phyloP scores from a whole-genome alignment of 306 rosid species.

The Vigna trinervia region DNA sequence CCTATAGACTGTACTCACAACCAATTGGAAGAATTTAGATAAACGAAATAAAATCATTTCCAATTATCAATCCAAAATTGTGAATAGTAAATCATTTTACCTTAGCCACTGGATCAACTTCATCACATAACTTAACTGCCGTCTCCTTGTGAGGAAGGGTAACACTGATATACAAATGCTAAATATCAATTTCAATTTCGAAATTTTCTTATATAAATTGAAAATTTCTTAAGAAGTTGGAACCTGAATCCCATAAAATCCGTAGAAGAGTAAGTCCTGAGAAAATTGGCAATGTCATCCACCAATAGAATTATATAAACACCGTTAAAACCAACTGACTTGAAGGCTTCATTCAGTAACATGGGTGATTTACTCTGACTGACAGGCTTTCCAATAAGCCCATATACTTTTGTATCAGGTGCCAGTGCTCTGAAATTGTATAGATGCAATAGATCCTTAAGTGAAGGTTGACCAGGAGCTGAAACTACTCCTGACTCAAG shows the following conservation, averaged over 20 bases:
- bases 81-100: conserved; percentile 49
- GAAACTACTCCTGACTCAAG: conserved; percentile 82
- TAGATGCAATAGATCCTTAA: conserved; percentile 69
- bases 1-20: conserved; percentile 78
- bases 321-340: conserved; percentile 73
- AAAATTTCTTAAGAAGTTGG: conserved; percentile 36
- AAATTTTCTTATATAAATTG: conserved; percentile 21
- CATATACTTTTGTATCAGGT: conserved; percentile 81
- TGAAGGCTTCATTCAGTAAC: conserved; percentile 76
- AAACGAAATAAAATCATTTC: conserved; percentile 30
- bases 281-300: conserved; percentile 77
- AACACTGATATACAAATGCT: conserved; percentile 59
- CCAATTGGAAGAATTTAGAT: conserved; percentile 37
- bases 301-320: conserved; percentile 83
- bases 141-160: conserved; percentile 91
- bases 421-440: conserved; percentile 77
- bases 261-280: conserved; percentile 72
- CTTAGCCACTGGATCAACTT: conserved; percentile 93
- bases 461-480: conserved; percentile 96
- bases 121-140: conserved; percentile 80
- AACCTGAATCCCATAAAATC: conserved; percentile 97
- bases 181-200: conserved; percentile 39
- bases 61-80: conserved; percentile 29
- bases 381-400: conserved; percentile 92
- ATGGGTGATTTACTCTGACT: conserved; percentile 89